Evolutionary conservation across 192 early-diverging fungal genomes (phyloP), one percentile per base, ranked within the genome.

Genomic region (Linnemannia schmuckeri): DNA sequence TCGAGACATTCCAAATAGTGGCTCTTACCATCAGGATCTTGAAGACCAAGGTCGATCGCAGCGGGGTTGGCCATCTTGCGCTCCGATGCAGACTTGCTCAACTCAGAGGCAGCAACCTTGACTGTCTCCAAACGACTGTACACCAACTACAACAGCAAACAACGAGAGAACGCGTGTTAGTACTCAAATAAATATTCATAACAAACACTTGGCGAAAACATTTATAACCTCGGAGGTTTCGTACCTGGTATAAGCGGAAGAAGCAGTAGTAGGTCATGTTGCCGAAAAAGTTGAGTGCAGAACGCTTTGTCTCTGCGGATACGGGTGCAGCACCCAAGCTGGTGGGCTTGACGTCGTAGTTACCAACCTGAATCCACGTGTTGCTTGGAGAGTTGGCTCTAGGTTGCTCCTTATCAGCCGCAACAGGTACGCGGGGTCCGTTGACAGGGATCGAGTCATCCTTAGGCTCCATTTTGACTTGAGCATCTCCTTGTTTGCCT

Each of bases 211-310:
- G 13, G 55, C n/a, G 55, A 55, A n/a, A 63, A 12, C 8, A 1
- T 63, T 61, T 7, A 54, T 6, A 24, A 13, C 61, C 13, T 6
- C 20, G 20, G 20, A 33, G 12, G 12, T 18, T 35, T 71, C 75
- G 76, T 86, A 96, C 96, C 91, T 96, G 94, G 75, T 92, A 97
- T 49, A 97, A 91, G 55, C 98, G 90, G 86, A 99, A 92, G 74
- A 99, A 97, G 70, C 94, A 93, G 79, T 98, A 99, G 79, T 97
- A 95, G 27, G 82, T 91, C 72, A 89, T 95, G 85, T 99, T 99
- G 41, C 94, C 94, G 88, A 97, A 99, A 81, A 99, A 96, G 66
- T 94, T 93, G 63, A 85, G 86, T 0, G 90, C 77, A 6, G 81
- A 77, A 7, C 83, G 88, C 68, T 88, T 90, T 5, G 74, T 73